Evolutionary conservation across 2,329 filamentous ascomycete genomes (phyloP).

Genomic region (Simplicillium aogashimaense): DNA sequence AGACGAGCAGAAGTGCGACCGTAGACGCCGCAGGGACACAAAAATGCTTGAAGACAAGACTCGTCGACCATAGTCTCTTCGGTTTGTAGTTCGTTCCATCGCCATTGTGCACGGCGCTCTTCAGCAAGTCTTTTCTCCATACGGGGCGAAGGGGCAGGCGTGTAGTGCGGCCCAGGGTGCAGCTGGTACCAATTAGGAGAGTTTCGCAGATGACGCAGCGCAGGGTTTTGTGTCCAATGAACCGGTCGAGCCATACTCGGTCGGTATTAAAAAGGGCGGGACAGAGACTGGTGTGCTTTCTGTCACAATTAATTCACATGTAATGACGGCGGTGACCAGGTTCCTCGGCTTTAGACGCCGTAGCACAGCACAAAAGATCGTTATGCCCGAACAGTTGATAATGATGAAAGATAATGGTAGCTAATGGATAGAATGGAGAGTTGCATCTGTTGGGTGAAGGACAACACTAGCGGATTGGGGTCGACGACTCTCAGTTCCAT

Average conservation of each 20-base stretch:
- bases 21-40: constrained; percentile 17
- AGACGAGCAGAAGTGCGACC: constrained; percentile 15
- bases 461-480: neutral
- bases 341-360: too few relatives aligned
- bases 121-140: constrained; percentile 6
- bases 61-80: neutral
- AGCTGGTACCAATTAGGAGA: constrained; percentile 9
- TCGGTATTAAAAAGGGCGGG: neutral
- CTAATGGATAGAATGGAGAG: neutral
- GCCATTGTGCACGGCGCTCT: constrained; percentile 4
- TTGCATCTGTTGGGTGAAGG: neutral
- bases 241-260: constrained; percentile 15
- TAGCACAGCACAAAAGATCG: too few relatives aligned
- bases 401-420: too few relatives aligned
- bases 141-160: constrained; percentile 4
- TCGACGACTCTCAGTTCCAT: too few relatives aligned
- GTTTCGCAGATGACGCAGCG: constrained; percentile 7
- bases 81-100: neutral
- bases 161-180: constrained; percentile 6
- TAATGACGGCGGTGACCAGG: too few relatives aligned
- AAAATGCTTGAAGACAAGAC: constrained; percentile 6
- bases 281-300: too few relatives aligned
- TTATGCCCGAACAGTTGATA: too few relatives aligned
- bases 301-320: too few relatives aligned
- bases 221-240: constrained; percentile 10